Evolutionary conservation across 1,284 basidiomycete genomes (phyloP), one percentile per base, ranked within the genome.

Genomic region (Caloboletus inedulis): DNA sequence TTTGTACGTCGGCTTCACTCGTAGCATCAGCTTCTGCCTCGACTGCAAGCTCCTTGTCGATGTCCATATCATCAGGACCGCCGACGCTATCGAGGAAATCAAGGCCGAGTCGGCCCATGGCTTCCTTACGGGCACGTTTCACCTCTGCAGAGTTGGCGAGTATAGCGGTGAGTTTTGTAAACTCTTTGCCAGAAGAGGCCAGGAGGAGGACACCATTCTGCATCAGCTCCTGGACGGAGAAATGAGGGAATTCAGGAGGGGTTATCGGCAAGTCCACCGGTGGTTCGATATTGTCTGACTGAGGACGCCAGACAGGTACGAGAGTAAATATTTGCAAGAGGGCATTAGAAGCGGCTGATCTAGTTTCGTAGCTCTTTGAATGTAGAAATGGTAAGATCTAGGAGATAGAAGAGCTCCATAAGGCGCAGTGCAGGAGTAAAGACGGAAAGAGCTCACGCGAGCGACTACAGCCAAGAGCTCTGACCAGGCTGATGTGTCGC

Each of bases 121-220:
- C 83, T 68, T 91, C 87, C 68, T 85, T 89, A 14, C 89, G 81
- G 2, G 89, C 89, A 53, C 87, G 87, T 66, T 85, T 87, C 7
- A 91, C 85, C 64, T 91, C 89, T 27, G 80, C 76, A 2, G 85
- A 74, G 53, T 79, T 87, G 9, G 85, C 77, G 40, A 89, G 76
- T 52, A 88, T 85, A 9, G 82, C 84, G 4, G 79, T 69, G 1
- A 86, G 87, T 61, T 84, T 89, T 19, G 74, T 68, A 60, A 92
- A 95, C 69, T 95, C 92, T 61, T 89, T 92, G 3, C 93, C 92
- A 0, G 91, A 91, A 0, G 91, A 94, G 1, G 91, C 87, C 1
- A 95, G 77, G 1, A 95, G 79, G 14, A 90, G 80, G 36, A 83
- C 87, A 25, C 88, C 88, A 49, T 85, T 85, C 29, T 81, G 72